Evolutionary conservation across 2,329 filamentous ascomycete genomes (phyloP).

Genomic region (Scedosporium minutisporum): DNA sequence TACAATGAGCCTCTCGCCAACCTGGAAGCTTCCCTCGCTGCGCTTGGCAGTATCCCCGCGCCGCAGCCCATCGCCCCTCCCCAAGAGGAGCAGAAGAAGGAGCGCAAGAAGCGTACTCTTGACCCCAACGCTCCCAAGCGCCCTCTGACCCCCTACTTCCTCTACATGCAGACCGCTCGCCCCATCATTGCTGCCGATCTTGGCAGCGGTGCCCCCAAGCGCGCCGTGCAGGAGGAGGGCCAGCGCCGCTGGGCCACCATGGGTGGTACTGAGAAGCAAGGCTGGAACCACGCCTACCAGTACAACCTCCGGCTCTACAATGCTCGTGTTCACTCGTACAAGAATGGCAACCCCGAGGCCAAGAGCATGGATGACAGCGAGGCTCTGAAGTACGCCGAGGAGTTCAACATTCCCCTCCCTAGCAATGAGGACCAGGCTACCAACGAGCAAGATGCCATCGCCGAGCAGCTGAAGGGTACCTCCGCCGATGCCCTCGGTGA

Average conservation of each 20-base stretch:
- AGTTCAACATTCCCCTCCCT: slow-evolving; percentile 44
- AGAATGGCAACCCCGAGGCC: slow-evolving; percentile 46
- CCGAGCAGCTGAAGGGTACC: slow-evolving; percentile 44
- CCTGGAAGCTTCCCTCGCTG: slow-evolving; percentile 39
- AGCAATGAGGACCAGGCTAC: slow-evolving; percentile 33
- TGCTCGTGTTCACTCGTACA: slow-evolving; percentile 55
- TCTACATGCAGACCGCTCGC: slow-evolving; percentile 85
- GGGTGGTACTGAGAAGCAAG: slow-evolving; percentile 61
- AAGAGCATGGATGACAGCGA: slow-evolving; percentile 54
- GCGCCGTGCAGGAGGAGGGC: slow-evolving; percentile 79
- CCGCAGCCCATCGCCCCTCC: slow-evolving; percentile 25
- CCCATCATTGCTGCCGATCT: slow-evolving; percentile 73
- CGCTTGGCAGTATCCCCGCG: slow-evolving; percentile 33
- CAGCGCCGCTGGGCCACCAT: slow-evolving; percentile 79
- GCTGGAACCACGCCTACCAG: slow-evolving; percentile 58
- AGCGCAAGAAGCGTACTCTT: slow-evolving; percentile 76
- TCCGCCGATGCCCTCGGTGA: slow-evolving; percentile 28
- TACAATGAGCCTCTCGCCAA: slow-evolving; percentile 36
- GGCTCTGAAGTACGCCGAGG: slow-evolving; percentile 50
- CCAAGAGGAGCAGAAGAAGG: slow-evolving; percentile 63
- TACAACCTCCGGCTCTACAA: slow-evolving; percentile 59
- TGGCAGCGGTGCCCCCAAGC: slow-evolving; percentile 65
- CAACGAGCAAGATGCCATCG: slow-evolving; percentile 47
- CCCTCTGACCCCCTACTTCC: slow-evolving; percentile 86
- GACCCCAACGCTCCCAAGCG: slow-evolving; percentile 94